Percentiles rank a stretch among this genome's conserved stretches.
Evolutionary conservation across 1,139 yeast species (phyloP).

Genomic region (Yamadazyma aaseri): DNA sequence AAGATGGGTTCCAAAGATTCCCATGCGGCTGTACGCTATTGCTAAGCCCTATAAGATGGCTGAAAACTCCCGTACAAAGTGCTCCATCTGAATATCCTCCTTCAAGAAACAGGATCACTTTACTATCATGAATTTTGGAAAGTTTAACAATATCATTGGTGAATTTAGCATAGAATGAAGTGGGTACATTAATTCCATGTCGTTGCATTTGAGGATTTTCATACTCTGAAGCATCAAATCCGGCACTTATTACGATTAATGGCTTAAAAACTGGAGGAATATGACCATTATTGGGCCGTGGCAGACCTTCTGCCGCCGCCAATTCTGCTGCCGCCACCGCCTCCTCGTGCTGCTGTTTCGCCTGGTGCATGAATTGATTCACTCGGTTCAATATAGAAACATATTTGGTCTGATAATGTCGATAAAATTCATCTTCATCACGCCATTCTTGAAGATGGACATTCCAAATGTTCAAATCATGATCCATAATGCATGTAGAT

Average conservation of each 20-base stretch:
- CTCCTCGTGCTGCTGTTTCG: slow-evolving; percentile 45
- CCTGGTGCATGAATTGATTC: slow-evolving; percentile 57
- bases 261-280: slow-evolving; percentile 64
- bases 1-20: slow-evolving; percentile 55
- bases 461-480: slow-evolving; percentile 81
- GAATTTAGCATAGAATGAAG: slow-evolving; percentile 72
- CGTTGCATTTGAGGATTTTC: slow-evolving; percentile 85
- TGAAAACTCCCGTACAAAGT: slow-evolving; percentile 72
- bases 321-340: slow-evolving; percentile 24
- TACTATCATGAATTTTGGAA: slow-evolving; percentile 62
- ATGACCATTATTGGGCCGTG: slow-evolving; percentile 8
- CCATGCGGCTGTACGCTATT: slow-evolving; percentile 14
- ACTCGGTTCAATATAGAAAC: slow-evolving; percentile 66
- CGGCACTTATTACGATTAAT: slow-evolving; percentile 73
- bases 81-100: slow-evolving; percentile 92
- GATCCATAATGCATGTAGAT: slow-evolving; percentile 77
- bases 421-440: slow-evolving; percentile 62
- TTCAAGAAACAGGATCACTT: slow-evolving; percentile 69
- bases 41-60: slow-evolving; percentile 68
- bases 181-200: slow-evolving; percentile 81
- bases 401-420: slow-evolving; percentile 61
- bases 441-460: slow-evolving; percentile 72
- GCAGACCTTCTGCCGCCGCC: slow-evolving; percentile 29
- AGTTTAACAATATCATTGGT: slow-evolving; percentile 70
- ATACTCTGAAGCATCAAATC: slow-evolving; percentile 86